A percentile compares a stretch with the other conserved stretches of the same genome.
These are phyloP conservation scores for Paecilomyces dactylethromorphus DNA, from an alignment of 2,329 filamentous ascomycete genomes.

Conservation along the genomic window DNA sequence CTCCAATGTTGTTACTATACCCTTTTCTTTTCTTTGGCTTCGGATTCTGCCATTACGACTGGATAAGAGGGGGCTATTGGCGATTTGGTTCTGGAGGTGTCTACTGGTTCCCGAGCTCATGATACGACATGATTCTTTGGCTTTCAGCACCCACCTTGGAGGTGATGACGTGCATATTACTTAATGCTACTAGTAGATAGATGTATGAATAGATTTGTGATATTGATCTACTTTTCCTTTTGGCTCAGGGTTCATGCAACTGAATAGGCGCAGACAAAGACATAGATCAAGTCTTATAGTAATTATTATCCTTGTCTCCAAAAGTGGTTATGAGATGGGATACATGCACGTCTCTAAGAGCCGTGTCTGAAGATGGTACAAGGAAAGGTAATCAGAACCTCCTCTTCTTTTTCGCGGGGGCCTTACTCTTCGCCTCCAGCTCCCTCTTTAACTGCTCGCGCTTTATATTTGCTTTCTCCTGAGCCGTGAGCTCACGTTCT, in stretches of 20 bases:
- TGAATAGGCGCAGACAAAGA: no score
- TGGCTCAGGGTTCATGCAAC: no score
- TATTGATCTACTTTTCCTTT: not conserved
- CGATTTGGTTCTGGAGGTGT: not conserved
- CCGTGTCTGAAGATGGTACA: not conserved
- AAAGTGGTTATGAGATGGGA: no score
- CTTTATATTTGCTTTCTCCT: conserved; percentile 50
- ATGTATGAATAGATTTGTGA: not conserved
- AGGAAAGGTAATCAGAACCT: conserved; percentile 39
- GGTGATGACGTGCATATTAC: not conserved
- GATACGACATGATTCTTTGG: conserved; percentile 4
- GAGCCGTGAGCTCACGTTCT: conserved; percentile 33
- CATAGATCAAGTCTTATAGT: no score
- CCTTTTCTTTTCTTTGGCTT: not conserved
- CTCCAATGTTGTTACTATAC: not conserved
- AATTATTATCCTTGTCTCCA: no score
- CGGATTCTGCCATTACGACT: not conserved
- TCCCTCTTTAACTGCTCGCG: conserved; percentile 51
- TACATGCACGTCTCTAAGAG: no score
- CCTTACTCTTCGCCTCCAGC: conserved; percentile 46
- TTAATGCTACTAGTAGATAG: not conserved
- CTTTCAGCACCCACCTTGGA: not conserved
- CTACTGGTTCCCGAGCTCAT: not conserved
- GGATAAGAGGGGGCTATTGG: not conserved
- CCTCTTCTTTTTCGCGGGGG: conserved; percentile 51